phyloP scores from a whole-genome alignment of 306 rosid species.

The Rubus parviflorus region DNA sequence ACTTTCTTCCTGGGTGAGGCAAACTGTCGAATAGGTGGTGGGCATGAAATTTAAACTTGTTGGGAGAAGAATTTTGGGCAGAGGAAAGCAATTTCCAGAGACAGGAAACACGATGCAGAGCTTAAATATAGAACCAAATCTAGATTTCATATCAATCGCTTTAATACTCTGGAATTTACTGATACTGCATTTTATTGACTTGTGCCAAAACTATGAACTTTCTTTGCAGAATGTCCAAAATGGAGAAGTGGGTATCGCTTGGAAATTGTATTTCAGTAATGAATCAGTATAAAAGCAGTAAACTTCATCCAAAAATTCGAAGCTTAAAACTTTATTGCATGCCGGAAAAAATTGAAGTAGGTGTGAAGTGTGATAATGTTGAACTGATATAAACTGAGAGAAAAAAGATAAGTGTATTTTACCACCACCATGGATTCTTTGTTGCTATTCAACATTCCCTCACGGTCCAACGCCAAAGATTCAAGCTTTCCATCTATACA shows the following conservation, averaged over 20 bases:
- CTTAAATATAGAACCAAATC: conserved; percentile 34
- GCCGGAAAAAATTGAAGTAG: background rate
- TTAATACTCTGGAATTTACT: background rate
- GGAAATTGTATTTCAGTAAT: background rate
- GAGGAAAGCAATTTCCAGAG: conserved; percentile 17
- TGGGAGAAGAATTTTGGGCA: background rate
- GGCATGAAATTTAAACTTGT: conserved; percentile 29
- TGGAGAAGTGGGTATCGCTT: background rate
- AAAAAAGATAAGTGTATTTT: background rate
- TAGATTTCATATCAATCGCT: conserved; percentile 28
- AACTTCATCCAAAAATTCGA: background rate
- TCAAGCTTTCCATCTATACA: no score
- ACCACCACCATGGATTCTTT: background rate
- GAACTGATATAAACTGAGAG: background rate
- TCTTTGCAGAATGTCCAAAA: background rate
- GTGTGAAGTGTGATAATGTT: no score
- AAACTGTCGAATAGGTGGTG: conserved; percentile 55
- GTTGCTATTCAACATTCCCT: background rate
- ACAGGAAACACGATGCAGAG: conserved; percentile 35
- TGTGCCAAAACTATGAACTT: background rate
- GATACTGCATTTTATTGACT: background rate
- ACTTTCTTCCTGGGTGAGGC: conserved; percentile 33
- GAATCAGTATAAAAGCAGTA: background rate
- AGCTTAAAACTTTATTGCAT: conserved; percentile 2
- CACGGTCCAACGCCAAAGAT: background rate